Base-by-base conservation (phyloP, 2,329 filamentous ascomycete genomes). In the Emmonsia crescens region DNA sequence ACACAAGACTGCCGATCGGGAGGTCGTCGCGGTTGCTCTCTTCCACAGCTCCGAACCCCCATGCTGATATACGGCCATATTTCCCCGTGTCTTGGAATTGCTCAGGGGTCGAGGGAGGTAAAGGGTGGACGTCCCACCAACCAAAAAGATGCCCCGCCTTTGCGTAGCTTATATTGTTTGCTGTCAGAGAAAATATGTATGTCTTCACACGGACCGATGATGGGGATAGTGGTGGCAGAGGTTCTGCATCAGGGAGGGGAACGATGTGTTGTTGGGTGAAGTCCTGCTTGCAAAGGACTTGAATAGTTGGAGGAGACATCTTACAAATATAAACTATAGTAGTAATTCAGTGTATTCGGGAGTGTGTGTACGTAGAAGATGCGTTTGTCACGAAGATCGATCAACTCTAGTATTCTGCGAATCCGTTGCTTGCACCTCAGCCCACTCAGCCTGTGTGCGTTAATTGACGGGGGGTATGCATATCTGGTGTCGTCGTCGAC, bases 91-190 rank as follows among this genome's bases (percentile, higher is more conserved):
- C 65, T 12, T 65, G 61, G 42, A 63, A 68, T 38, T 65, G 48
- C 3, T 42, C 44, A 8, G 68, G 67, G 1, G 63, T 67, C 2
- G 66, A 66, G 10, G 63, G 21, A 10, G 68, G 68, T 21, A 68
- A 60, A 38, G 67, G 67, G 59, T 70, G 66, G 9, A 70, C 62
- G 40, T 68, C 68, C 68, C 67, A 70, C 67, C 67, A 69, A 1
- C 67, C 67, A 5, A 67, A 29, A 16, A 68, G 31, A 60, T 67
- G 60, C 16, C 29, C 56, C 42, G 12, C 16, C 31, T 64, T 60
- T 31, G 67, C 64, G 64, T 70, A 70, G 10, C 60, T 64, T 46
- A 68, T 55, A 40, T 68, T 68, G 42, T 69, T 71, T n/a, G 64
- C 65, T 2, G 67, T 68, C 16, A 70, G 55, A 10, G 65, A 68